These are phyloP conservation scores for Pezicula rhizophila DNA, from an alignment of 2,329 filamentous ascomycete species.

Conservation along the genomic window DNA sequence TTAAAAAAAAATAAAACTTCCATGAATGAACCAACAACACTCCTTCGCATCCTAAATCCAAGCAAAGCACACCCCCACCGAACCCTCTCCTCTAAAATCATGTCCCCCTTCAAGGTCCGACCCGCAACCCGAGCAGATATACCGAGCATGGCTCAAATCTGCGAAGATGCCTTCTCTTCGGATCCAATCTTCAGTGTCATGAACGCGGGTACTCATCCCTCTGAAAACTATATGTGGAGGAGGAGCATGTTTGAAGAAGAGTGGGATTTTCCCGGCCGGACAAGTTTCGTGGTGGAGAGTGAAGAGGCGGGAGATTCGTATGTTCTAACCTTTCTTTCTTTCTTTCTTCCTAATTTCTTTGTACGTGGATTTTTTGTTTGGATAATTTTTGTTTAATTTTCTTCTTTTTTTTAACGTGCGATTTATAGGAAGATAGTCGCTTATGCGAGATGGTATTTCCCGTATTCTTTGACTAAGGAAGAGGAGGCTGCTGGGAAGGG, in stretches of 20 bases:
- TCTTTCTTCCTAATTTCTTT: too few species aligned
- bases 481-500: not conserved
- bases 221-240: not conserved
- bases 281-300: not conserved
- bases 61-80: too few species aligned
- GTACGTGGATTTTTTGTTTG: too few species aligned
- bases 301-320: not conserved
- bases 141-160: not conserved
- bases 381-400: too few species aligned
- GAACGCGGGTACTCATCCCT: not conserved
- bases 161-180: not conserved
- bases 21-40: too few species aligned
- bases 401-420: not conserved
- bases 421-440: not conserved
- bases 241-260: not conserved
- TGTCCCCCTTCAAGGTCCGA: not conserved
- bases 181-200: not conserved
- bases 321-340: too few species aligned
- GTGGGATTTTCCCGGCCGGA: not conserved
- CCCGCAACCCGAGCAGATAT: not conserved
- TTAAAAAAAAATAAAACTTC: too few species aligned
- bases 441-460: not conserved
- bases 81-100: too few species aligned
- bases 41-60: too few species aligned
- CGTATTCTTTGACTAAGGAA: not conserved